These are phyloP conservation scores for Macrolepiota albuminosa DNA, from an alignment of 768 basidiomycete genomes.

Conservation along the genomic window DNA sequence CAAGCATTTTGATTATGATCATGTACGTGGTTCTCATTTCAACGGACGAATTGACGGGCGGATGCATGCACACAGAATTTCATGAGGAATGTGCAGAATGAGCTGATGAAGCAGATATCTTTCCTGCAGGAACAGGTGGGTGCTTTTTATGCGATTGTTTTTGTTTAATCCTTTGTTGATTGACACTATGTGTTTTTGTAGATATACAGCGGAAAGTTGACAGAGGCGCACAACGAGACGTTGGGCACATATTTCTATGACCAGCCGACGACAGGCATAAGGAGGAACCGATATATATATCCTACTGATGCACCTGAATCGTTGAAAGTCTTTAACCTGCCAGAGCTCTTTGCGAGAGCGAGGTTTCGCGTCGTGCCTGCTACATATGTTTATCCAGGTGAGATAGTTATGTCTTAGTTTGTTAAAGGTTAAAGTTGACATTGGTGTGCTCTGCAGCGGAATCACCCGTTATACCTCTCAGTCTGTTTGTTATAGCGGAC, in stretches of 20 bases:
- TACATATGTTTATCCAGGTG: constrained; percentile 65
- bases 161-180: not conserved
- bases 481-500: constrained; percentile 69
- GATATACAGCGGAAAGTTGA: constrained; percentile 56
- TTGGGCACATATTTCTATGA: constrained; percentile 87
- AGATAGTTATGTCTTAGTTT: constrained; percentile 13
- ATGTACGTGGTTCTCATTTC: constrained; percentile 39
- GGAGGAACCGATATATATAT: constrained; percentile 76
- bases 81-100: constrained; percentile 55
- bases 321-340: constrained; percentile 51
- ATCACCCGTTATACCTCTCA: constrained; percentile 34
- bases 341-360: constrained; percentile 45
- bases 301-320: constrained; percentile 41
- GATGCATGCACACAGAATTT: constrained; percentile 47
- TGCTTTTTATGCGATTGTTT: not conserved
- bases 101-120: constrained; percentile 53
- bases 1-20: constrained; percentile 59
- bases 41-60: not conserved
- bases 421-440: not conserved
- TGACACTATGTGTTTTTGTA: constrained; percentile 16
- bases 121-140: constrained; percentile 72
- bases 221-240: constrained; percentile 44
- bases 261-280: constrained; percentile 62
- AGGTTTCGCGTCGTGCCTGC: constrained; percentile 36
- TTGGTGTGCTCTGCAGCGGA: constrained; percentile 19